Evolutionary conservation across 2,329 filamentous ascomycete species (phyloP).

Genomic region (Aspergillus nomiae): DNA sequence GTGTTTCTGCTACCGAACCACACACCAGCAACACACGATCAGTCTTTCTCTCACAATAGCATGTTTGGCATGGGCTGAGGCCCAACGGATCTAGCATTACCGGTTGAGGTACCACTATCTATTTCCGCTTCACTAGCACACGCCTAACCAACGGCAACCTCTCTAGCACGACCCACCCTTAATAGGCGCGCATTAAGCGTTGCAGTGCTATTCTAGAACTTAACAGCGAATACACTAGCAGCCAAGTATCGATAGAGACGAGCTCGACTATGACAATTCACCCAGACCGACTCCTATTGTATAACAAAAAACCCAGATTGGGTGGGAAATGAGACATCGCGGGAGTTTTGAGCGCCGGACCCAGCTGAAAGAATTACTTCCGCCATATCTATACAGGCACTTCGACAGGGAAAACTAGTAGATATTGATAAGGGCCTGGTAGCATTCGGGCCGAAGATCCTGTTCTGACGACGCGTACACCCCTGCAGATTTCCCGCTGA

Average conservation of each 20-base stretch:
- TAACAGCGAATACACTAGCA: neutral
- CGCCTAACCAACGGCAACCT: neutral
- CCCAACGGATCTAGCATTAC: neutral
- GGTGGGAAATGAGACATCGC: neutral
- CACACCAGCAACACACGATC: neutral
- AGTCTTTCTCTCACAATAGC: neutral
- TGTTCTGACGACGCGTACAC: neutral
- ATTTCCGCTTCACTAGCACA: neutral
- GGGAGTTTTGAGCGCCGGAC: neutral
- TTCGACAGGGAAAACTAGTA: neutral
- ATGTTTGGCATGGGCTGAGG: neutral
- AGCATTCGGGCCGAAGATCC: neutral
- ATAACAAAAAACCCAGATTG: neutral
- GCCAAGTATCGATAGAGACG: neutral
- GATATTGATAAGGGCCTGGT: neutral
- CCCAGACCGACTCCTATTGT: neutral
- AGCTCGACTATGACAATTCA: neutral
- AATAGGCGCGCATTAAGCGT: neutral
- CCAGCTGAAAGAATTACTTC: neutral
- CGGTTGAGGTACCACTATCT: neutral
- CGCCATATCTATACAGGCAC: neutral
- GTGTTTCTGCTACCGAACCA: neutral
- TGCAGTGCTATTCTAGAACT: neutral
- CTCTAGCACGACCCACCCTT: neutral
- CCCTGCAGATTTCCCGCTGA: neutral